Evolutionary conservation across 1,284 basidiomycete species (phyloP), one percentile per base, ranked within the genome.

Genomic region (Bjerkandera adusta): DNA sequence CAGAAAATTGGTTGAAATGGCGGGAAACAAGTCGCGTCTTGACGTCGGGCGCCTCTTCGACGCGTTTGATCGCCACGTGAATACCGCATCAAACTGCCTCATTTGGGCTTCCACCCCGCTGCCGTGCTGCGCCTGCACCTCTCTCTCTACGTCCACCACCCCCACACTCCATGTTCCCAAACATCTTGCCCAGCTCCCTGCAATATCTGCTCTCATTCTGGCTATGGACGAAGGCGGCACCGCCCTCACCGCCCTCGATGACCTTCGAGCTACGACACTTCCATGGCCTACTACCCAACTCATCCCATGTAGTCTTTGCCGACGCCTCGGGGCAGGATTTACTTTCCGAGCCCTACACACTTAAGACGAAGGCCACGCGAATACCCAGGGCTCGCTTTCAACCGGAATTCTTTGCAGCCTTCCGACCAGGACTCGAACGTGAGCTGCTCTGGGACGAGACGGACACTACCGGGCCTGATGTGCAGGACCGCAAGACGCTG

Each of bases 401-500:
- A 21, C n/a, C 45, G 11, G 32, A 39, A 24, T 36, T 42, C 30
- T 41, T 42, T 21, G 15, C 24, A 18, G 45, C 45, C 27, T 24
- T 30, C 11, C 16, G 10, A 10, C 16, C 8, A 30, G 15, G n/a
- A n/a, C 18, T 33, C 6, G 10, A 20, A 10, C 13, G 16, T n/a
- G 27, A 42, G 16, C 39, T 27, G 13, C 13, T 33, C 6, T 90
- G 88, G 87, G 70, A 80, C 7, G 76, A 79, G 56, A 72, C 77
- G 12, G 77, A 81, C 43, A 64, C 83, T 3, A 30, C 65, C 4
- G 82, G 70, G 0, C 88, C 87, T 13, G 79, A 98, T 63, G 75
- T 91, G 12, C 79, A 83, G 32, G 81, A 83, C 54, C 75, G 92
- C n/a, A 78, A 85, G 52, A 90, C 91, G 1, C 69, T 99, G 20